Conservation (phyloP, 805 yeast species). For the Candida coquimbonensis region DNA sequence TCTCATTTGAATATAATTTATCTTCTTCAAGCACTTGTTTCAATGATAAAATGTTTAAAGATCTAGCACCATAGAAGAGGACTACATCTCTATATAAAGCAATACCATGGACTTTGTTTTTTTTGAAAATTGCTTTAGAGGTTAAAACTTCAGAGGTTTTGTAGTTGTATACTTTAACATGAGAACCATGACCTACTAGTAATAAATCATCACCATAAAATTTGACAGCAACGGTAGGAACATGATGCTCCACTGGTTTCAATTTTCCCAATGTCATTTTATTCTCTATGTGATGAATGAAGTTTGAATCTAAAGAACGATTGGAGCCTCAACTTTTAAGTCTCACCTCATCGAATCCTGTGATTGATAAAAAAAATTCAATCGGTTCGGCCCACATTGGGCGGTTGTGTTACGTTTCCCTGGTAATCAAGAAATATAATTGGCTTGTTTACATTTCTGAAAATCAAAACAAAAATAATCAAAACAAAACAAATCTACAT, state of each 20-base stretch:
- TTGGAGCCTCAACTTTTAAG: no score
- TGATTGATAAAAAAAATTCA: background rate
- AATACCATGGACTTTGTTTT: conserved; percentile 82
- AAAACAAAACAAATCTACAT: no score
- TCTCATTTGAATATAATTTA: conserved; percentile 30
- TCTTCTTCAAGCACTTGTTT: conserved; percentile 24
- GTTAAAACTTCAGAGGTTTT: conserved; percentile 30
- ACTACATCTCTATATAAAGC: conserved; percentile 30
- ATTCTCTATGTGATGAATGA: no score
- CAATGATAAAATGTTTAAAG: conserved; percentile 41
- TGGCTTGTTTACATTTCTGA: background rate
- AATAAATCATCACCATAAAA: conserved; percentile 32
- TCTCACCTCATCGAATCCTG: background rate
- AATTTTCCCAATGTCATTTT: background rate
- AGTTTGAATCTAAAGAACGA: no score
- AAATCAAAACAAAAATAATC: background rate
- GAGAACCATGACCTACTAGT: conserved; percentile 69
- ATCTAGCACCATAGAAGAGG: conserved; percentile 65
- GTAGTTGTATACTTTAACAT: conserved; percentile 47
- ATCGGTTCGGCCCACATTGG: background rate
- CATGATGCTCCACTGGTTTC: conserved; percentile 34
- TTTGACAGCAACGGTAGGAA: conserved; percentile 66
- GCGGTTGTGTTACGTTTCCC: background rate
- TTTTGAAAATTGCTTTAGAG: conserved; percentile 44
- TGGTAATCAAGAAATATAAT: background rate